Conservation (phyloP, 805 yeast genomes). For the Hanseniaspora occidentalis region DNA sequence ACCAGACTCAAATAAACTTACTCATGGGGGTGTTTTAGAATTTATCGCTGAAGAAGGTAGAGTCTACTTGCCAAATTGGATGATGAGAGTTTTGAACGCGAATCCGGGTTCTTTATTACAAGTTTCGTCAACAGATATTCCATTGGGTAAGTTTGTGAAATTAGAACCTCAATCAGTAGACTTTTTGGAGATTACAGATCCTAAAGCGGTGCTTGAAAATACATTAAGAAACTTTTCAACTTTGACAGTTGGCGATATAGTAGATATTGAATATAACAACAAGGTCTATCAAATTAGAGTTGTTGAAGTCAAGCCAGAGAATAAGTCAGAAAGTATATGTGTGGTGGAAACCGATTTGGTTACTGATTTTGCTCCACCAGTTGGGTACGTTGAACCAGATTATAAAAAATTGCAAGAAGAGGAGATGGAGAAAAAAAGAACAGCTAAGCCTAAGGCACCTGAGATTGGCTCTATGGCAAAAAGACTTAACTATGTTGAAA, state of each 20-base stretch:
- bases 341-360: conserved; percentile 94
- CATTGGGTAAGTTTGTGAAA: conserved; percentile 79
- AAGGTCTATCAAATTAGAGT: conserved; percentile 69
- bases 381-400: conserved; percentile 93
- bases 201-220: conserved; percentile 91
- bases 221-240: conserved; percentile 85
- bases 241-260: conserved; percentile 68
- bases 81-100: conserved; percentile 65
- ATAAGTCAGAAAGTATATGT: conserved; percentile 56
- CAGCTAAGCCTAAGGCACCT: conserved; percentile 20
- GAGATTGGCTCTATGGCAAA: conserved; percentile 68
- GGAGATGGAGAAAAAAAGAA: conserved; percentile 21
- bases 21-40: conserved; percentile 93
- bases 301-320: conserved; percentile 75
- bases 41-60: conserved; percentile 97
- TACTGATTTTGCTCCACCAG: conserved; percentile 98
- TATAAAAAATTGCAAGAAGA: conserved; percentile 26
- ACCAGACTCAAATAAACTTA: conserved; percentile 44
- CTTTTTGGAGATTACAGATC: conserved; percentile 86
- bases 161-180: conserved; percentile 93
- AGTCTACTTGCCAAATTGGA: conserved; percentile 92
- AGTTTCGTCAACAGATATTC: conserved; percentile 65
- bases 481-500: conserved; percentile 12
- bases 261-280: conserved; percentile 76
- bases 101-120: conserved; percentile 74